Evolutionary conservation across 1,284 basidiomycete species (phyloP).

Genomic region (Somion occarium): DNA sequence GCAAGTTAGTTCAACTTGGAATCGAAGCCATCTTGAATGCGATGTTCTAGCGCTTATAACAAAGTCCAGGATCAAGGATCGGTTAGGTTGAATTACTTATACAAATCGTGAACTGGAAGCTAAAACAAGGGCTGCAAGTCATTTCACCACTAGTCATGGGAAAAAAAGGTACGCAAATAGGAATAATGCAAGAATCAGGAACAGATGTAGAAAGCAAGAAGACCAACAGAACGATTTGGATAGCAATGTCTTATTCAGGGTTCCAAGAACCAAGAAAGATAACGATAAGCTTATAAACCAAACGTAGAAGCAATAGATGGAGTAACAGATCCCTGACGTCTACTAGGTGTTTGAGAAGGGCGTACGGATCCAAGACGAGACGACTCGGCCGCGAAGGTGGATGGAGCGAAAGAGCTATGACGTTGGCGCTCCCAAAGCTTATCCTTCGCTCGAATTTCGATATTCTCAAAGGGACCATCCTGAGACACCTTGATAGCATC

Average conservation of each 20-base stretch:
- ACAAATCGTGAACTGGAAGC: no score
- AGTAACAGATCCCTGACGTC: slow-evolving; percentile 21
- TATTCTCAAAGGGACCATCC: slow-evolving; percentile 74
- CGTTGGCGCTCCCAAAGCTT: slow-evolving; percentile 77
- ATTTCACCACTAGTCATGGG: no score
- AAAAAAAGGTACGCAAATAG: no score
- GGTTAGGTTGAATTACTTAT: no score
- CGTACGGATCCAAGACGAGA: background rate
- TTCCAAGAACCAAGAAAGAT: background rate
- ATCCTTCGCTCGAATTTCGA: slow-evolving; percentile 79
- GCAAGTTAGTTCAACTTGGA: no score
- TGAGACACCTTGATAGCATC: slow-evolving; percentile 86
- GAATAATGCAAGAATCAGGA: no score
- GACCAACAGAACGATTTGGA: no score
- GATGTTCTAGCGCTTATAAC: no score
- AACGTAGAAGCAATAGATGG: slow-evolving; percentile 33
- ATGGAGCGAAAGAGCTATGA: slow-evolving; percentile 43
- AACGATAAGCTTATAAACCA: slow-evolving; percentile 20
- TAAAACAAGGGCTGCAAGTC: no score
- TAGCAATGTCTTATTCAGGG: background rate
- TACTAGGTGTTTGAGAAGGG: slow-evolving; percentile 5
- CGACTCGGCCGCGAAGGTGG: slow-evolving; percentile 11
- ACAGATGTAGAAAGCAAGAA: no score
- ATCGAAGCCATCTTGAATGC: no score
- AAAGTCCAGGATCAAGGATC: no score